Percentiles rank a stretch among this genome's conserved stretches.
phyloP scores from a whole-genome alignment of 1,139 yeast species.

The Hanseniaspora gamundiae region DNA sequence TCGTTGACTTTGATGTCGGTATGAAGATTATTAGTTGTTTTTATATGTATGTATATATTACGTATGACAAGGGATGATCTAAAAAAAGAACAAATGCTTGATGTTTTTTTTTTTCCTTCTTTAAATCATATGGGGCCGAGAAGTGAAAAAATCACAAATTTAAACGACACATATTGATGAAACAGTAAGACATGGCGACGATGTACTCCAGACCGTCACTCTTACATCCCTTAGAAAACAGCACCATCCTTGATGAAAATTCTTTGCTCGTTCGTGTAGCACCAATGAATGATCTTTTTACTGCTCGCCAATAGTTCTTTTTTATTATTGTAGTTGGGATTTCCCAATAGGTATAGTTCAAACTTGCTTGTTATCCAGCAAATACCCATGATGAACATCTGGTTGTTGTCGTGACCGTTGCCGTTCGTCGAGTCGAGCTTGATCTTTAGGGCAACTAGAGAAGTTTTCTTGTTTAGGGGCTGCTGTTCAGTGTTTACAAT shows the following conservation, averaged over 20 bases:
- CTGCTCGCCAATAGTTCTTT: constrained; percentile 41
- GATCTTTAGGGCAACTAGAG: constrained; percentile 4
- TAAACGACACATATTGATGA: no score
- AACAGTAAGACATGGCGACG: no score
- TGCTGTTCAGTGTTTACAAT: constrained; percentile 7
- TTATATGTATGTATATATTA: no score
- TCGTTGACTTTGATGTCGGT: no score
- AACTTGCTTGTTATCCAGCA: constrained; percentile 46
- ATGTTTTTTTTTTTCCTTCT: no score
- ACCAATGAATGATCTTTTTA: constrained; percentile 43
- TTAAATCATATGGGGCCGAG: no score
- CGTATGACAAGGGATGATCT: no score
- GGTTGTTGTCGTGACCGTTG: neutral
- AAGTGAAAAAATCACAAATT: no score
- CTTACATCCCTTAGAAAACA: constrained; percentile 32
- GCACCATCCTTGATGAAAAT: constrained; percentile 56
- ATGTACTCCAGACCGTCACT: no score
- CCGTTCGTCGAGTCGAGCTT: neutral
- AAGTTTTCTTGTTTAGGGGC: constrained; percentile 11
- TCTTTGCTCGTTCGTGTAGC: constrained; percentile 41
- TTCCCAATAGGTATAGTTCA: constrained; percentile 40
- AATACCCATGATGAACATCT: constrained; percentile 30
- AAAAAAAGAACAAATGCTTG: no score
- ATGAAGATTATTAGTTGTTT: no score
- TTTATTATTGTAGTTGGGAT: constrained; percentile 36